Base-by-base conservation (phyloP, 441 rosid species). In the Manihot esculenta region DNA sequence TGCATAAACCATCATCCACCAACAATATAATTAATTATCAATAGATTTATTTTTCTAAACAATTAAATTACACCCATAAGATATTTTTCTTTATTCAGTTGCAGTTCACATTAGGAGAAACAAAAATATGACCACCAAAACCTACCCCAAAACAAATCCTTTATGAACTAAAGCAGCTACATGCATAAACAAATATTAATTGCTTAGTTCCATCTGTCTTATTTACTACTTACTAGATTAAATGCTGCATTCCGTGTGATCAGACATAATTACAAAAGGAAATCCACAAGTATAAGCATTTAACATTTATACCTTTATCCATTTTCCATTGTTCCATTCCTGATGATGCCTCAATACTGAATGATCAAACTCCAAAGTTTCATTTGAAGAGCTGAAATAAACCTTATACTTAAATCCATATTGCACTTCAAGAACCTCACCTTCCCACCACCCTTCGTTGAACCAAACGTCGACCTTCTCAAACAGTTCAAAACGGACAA, bases 401-500 rank as follows among this genome's bases (percentile, higher is more conserved):
- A 89, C 89, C 48, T 45, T 14, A 73, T 84, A 89, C 59, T 58
- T 84, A 14, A 84, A 80, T 68, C 78, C 59, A 24, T 38, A 47
- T 13, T 81, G 79, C 74, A 86, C 84, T 82, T 74, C 83, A 13
- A 66, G 62, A 62, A 90, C 64, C 73, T 72, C 81, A 63, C 97
- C 95, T 14, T 83, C 88, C 95, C 98, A 90, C 97, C 93, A 93
- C 18, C 93, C 95, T 56, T 93, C 98, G 44, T 89, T 86, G 78
- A 80, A 86, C 74, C 84, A 84, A 24, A 88, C 97, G 76, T 89
- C 78, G n/a, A 93, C 97, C 77, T 84, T 84, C 41, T 87, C 89
- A 74, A 66, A 81, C 76, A 64, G 69, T 64, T 82, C 76, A 62
- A 84, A 93, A 48, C 62, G 41, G 49, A 8, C 68, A 13, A 76